Base-by-base conservation (phyloP, 2,329 filamentous ascomycete species). In the Colletotrichum ledebouriae region DNA sequence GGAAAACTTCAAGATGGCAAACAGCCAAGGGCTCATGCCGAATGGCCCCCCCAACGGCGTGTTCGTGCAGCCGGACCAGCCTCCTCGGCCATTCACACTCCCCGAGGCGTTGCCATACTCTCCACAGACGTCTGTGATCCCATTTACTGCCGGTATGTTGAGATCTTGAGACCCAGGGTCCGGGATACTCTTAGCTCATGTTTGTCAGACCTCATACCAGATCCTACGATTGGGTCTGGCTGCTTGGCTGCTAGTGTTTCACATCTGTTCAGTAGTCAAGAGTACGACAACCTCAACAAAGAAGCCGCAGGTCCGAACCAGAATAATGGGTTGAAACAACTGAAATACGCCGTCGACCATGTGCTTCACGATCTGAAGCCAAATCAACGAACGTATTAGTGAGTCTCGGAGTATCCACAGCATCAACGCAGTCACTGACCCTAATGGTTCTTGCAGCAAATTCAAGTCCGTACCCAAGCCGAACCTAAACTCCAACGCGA, bases 61-160 rank as follows among this genome's bases (percentile, higher is more conserved):
- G 47, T 70, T 66, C 33, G 65, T 66, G 41, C 69, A 71, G 60
- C 61, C 61, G 52, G 58, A 66, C 9, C 69, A 71, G 46, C 57
- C 57, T 20, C 62, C 67, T 13, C 52, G 84, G 62, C 84, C 89
- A 1, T 89, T 90, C 75, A 87, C 86, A 3, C 86, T 96, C 12
- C 87, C 91, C 64, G 92, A 96, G 75, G 92, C 92, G 34, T 83
- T 96, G 52, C 91, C 92, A n/a, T 94, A 90, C 79, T 93, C 92
- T 59, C 93, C 93, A 25, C 90, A 95, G 76, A 92, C 90, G 56
- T 94, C 92, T 3, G 91, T 94, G 56, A 86, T 93, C 59, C 92
- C 93, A 3, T 93, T 95, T 78, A 88, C 92, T 77, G 87, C 92
- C 72, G 89, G 93, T 94, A 79, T 71, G 83, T 75, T 9, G 50